A percentile compares a stretch with the other conserved stretches of the same genome.
phyloP scores from a whole-genome alignment of 768 basidiomycete species.

The Candolleomyces eurysporus region DNA sequence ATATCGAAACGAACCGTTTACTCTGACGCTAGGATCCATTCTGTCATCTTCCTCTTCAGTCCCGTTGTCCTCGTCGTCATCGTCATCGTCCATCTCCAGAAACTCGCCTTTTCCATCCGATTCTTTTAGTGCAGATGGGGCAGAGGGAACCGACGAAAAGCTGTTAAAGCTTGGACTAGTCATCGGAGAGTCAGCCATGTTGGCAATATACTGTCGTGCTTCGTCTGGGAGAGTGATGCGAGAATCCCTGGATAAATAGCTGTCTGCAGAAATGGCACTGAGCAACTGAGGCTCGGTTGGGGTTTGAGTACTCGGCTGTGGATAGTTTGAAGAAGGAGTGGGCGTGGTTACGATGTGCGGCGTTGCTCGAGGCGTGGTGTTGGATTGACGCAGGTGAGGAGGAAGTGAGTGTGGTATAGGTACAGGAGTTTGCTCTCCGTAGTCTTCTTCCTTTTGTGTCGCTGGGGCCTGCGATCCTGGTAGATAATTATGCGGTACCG shows the following conservation, averaged over 20 bases:
- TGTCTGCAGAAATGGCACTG: constrained; percentile 29
- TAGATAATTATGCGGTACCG: constrained; percentile 5
- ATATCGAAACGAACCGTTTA: neutral
- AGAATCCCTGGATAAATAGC: constrained; percentile 58
- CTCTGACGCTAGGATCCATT: constrained; percentile 7
- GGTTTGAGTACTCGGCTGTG: constrained; percentile 16
- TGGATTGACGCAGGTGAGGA: neutral
- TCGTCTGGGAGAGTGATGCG: constrained; percentile 74
- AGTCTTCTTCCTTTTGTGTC: constrained; percentile 7
- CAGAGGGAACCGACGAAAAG: constrained; percentile 27
- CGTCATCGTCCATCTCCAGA: constrained; percentile 61
- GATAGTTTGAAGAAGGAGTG: constrained; percentile 15
- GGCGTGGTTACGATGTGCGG: constrained; percentile 6
- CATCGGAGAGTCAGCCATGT: constrained; percentile 62
- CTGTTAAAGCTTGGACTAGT: constrained; percentile 48
- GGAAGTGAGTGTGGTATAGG: neutral
- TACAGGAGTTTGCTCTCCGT: neutral
- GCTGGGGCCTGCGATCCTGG: constrained; percentile 1
- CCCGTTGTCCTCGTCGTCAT: constrained; percentile 42
- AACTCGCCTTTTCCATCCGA: constrained; percentile 49
- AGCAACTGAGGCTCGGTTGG: constrained; percentile 28
- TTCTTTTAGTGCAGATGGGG: constrained; percentile 11
- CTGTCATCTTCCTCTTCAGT: constrained; percentile 37
- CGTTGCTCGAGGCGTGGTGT: neutral
- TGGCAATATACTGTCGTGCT: constrained; percentile 68